Evolutionary conservation across 2,329 filamentous ascomycete species (phyloP).

Genomic region (Fusarium udum): DNA sequence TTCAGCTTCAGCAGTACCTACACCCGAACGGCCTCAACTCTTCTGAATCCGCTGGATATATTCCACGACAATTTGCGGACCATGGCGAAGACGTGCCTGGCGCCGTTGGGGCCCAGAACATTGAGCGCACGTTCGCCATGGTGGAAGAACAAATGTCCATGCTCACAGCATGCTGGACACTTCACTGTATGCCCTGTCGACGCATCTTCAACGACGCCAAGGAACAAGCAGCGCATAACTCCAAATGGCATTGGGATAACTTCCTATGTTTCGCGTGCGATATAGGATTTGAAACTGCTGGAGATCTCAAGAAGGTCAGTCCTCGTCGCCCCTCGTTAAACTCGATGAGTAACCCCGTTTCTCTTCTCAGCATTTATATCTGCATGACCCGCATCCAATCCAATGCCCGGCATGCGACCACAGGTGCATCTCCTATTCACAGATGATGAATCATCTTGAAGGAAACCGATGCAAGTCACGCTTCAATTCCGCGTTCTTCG

Average conservation of each 20-base stretch:
- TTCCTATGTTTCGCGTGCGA: background rate
- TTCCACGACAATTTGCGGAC: background rate
- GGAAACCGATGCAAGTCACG: background rate
- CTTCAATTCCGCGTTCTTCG: background rate
- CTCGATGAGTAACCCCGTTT: background rate
- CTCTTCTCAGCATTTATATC: background rate
- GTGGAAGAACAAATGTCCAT: background rate
- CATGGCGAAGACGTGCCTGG: background rate
- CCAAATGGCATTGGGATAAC: background rate
- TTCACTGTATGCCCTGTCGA: background rate
- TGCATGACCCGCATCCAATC: background rate
- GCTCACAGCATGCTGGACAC: background rate
- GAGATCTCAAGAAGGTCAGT: background rate
- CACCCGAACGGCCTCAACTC: background rate
- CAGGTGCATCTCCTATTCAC: background rate
- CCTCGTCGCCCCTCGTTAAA: background rate
- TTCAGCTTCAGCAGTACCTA: background rate
- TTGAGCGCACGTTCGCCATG: rapidly evolving
- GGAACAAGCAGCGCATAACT: background rate
- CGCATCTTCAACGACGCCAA: background rate
- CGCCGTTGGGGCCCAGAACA: background rate
- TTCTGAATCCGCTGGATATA: rapidly evolving
- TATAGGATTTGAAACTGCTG: background rate
- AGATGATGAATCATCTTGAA: background rate
- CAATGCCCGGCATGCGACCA: background rate